Evolutionary conservation across 202 grass and related monocot species (phyloP), one percentile per base, ranked within the genome.

Genomic region (Schoenoplectus triqueter): DNA sequence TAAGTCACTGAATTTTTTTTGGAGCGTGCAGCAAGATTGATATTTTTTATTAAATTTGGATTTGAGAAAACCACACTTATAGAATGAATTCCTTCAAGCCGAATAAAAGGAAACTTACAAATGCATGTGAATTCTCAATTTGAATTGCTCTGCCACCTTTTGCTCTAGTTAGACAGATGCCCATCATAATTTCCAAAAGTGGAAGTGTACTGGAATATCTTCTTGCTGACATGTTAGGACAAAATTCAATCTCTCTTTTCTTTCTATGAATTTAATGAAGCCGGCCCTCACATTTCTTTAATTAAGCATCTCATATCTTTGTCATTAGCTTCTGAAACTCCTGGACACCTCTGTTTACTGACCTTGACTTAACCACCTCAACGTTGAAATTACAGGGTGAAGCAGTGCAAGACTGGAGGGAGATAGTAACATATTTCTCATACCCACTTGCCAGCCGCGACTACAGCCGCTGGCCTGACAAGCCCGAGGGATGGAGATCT

Each of bases 341-440:
- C 51, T 54, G 51, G 10, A 54, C 10, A 54, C 51, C 10, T 10
- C 51, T 8, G 51, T 10, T 8, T 8, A 8, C 51, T 10, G 10
- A 10, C 51, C 51, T 54, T 54, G 10, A 54, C 10, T 54, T 75
- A 19, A 76, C 49, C 20, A 56, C 21, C 20, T 66, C 17, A n/a
- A 82, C 17, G 68, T 67, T 83, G 47, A 5, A 76, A 10, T 1
- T 62, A 67, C 88, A 98, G 92, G 95, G 93, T 1, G 95, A 98
- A 80, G 73, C 80, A 13, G 95, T 93, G 20, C 87, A 98, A 78
- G 92, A 98, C 84, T 98, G 92, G 95, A 82, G 92, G 10, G 95
- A 98, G 78, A 95, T 95, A 6, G 91, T 98, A 63, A 98, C 90
- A n/a, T 98, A 89, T 88, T 98, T 98, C 91, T 95, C 93, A 51